phyloP scores from a whole-genome alignment of 305 asterid species.

The Fraxinus sp. region DNA sequence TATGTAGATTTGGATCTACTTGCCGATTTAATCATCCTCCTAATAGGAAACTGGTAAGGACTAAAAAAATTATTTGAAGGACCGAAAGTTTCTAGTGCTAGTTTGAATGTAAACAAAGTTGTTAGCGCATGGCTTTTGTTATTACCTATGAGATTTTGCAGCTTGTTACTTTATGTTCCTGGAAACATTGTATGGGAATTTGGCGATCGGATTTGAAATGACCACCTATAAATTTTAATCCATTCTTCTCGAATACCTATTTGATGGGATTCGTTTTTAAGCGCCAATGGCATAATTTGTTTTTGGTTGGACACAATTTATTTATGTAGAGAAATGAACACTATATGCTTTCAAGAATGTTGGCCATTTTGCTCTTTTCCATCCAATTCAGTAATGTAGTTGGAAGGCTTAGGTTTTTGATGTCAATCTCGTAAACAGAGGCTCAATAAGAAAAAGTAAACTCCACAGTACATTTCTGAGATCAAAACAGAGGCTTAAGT shows the following conservation, averaged over 20 bases:
- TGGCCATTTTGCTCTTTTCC: background rate
- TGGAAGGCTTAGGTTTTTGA: background rate
- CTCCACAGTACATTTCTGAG: background rate
- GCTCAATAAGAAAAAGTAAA: background rate
- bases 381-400: background rate
- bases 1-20: conserved; percentile 88
- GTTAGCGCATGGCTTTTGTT: background rate
- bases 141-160: background rate
- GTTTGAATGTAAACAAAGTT: conserved; percentile 1
- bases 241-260: background rate
- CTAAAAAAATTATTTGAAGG: background rate
- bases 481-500: background rate
- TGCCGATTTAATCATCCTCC: conserved; percentile 97
- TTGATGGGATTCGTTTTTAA: background rate
- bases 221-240: background rate
- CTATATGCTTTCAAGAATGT: background rate
- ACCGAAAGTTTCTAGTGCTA: background rate
- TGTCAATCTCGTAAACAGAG: background rate
- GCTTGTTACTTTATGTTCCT: background rate
- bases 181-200: background rate
- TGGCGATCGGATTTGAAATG: background rate
- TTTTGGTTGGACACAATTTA: background rate
- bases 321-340: background rate
- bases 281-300: background rate
- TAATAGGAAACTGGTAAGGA: conserved; percentile 76